These are phyloP conservation scores for Hemisphaericaspora xylofermentans DNA, from an alignment of 1,139 yeast genomes.

Conservation along the genomic window DNA sequence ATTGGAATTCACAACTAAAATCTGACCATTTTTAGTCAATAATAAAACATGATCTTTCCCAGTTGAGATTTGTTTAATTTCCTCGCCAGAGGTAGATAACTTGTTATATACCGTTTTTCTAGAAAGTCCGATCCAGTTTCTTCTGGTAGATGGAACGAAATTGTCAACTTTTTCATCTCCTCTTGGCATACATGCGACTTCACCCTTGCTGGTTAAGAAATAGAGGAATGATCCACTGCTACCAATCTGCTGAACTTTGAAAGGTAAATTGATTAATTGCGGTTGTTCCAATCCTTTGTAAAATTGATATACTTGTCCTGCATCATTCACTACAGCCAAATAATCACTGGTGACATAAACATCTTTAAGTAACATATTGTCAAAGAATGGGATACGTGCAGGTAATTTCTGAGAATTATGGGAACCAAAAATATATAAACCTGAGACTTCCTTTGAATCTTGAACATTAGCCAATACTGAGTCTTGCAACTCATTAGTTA, in stretches of 20 bases:
- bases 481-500: constrained; percentile 33
- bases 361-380: constrained; percentile 57
- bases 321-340: constrained; percentile 61
- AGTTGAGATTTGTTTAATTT: constrained; percentile 48
- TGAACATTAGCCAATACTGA: constrained; percentile 24
- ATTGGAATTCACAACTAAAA: constrained; percentile 64
- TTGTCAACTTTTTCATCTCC: constrained; percentile 15
- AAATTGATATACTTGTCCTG: constrained; percentile 80
- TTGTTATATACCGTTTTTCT: constrained; percentile 9
- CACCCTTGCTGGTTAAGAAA: constrained; percentile 54
- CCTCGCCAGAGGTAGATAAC: constrained; percentile 33
- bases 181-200: constrained; percentile 52
- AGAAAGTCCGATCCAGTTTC: constrained; percentile 27
- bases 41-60: constrained; percentile 72
- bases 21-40: constrained; percentile 59
- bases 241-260: constrained; percentile 29
- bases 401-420: constrained; percentile 49
- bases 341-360: constrained; percentile 50
- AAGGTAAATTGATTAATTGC: constrained; percentile 31
- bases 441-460: constrained; percentile 28
- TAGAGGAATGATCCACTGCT: constrained; percentile 45
- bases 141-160: constrained; percentile 18
- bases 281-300: constrained; percentile 36
- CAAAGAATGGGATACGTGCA: constrained; percentile 60
- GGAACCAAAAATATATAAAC: constrained; percentile 42